Percentiles rank a stretch among this genome's conserved stretches.
Conservation (phyloP, 202 grass and related monocot genomes). For the Schoenoplectus tabernaemontani region DNA sequence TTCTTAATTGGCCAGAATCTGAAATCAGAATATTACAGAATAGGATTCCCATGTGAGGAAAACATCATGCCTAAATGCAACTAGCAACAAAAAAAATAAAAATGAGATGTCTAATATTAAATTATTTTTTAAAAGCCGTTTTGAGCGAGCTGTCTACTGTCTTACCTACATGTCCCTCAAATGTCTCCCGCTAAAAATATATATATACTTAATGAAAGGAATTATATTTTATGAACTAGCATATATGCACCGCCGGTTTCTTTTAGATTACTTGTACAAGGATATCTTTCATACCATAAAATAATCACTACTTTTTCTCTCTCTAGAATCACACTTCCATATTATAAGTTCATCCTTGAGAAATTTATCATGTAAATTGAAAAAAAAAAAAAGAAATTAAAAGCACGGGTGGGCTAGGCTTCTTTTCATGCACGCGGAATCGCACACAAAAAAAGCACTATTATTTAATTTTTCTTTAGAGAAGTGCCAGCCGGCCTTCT, state of each 20-base stretch:
- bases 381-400: not conserved
- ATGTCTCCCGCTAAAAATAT: conserved; percentile 3
- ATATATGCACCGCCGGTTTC: not conserved
- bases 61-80: not conserved
- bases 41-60: conserved; percentile 5
- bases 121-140: not conserved
- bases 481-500: not conserved
- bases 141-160: conserved; percentile 3
- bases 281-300: not conserved
- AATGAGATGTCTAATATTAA: not conserved
- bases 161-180: not conserved
- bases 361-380: not conserved
- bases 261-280: not conserved
- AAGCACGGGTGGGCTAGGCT: not conserved
- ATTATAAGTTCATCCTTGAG: not conserved
- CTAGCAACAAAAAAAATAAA: not conserved
- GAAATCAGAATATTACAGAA: not conserved
- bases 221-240: not conserved
- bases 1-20: not conserved
- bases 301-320: not conserved
- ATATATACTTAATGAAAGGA: not conserved
- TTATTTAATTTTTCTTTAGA: not conserved
- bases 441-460: not conserved
- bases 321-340: not conserved
- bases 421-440: not conserved